phyloP scores from a whole-genome alignment of 2,329 filamentous ascomycete species.

The Trichoderma sp. region DNA sequence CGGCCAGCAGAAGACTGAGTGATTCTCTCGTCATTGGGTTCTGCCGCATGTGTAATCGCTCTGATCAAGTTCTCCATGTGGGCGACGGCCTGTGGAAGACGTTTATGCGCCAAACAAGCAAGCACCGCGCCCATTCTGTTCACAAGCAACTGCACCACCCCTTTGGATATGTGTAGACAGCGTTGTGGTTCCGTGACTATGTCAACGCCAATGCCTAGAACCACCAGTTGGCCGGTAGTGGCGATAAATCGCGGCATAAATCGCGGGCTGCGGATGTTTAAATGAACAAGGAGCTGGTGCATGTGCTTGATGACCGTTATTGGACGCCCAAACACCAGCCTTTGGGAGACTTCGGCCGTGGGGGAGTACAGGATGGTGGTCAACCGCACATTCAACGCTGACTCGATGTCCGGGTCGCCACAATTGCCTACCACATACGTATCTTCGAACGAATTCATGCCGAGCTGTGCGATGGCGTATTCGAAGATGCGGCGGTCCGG shows the following conservation, averaged over 20 bases:
- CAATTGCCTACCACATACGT: background rate
- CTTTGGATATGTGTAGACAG: background rate
- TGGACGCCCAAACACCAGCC: background rate
- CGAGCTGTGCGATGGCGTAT: background rate
- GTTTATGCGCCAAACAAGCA: background rate
- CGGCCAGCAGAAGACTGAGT: background rate
- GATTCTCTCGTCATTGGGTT: background rate
- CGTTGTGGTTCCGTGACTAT: background rate
- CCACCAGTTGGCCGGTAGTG: background rate
- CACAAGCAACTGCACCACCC: background rate
- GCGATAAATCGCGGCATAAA: background rate
- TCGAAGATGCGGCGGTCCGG: background rate
- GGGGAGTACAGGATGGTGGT: background rate
- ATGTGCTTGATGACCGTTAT: background rate
- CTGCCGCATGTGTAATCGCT: background rate
- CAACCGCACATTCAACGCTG: background rate
- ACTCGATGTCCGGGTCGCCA: background rate
- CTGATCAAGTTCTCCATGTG: background rate
- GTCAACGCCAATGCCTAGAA: background rate
- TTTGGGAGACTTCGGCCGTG: background rate
- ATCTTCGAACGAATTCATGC: background rate
- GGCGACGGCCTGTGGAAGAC: background rate
- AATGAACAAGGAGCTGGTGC: background rate
- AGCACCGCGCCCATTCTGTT: background rate
- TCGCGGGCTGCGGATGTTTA: background rate